Base-by-base conservation (phyloP, 805 yeast genomes). In the Ogataea parapolymorpha region DNA sequence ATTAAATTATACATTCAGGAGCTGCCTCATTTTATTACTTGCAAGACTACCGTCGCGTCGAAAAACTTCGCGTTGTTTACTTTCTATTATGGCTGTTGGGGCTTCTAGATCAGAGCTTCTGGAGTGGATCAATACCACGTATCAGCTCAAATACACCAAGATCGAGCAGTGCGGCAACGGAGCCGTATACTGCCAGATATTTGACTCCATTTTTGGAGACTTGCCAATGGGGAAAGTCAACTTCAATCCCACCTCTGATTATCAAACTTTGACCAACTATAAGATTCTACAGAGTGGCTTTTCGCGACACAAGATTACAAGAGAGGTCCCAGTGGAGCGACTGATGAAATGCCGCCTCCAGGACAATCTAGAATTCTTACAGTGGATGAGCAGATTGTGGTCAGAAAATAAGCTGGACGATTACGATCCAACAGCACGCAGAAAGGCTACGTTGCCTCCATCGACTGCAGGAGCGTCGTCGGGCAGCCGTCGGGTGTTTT, bases 101-200 rank as follows among this genome's bases (percentile, higher is more conserved):
- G 95, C 85, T 54, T 85, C 95, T 6, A 78, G 98, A 53, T 78
- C 82, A 32, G 96, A 88, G 53, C 72, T 93, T 13, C 65, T 93
- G 41, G 75, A 73, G 41, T 93, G 98, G 98, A 71, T 93, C 50
- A 91, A 91, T 56, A 70, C 75, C 31, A 73, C 85, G 3, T 70
- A 88, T 34, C 74, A 74, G 32, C 63, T 89, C 30, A 70, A 79
- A 47, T 77, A 85, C 54, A 70, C 79, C 26, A 87, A 85, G 58
- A 83, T 93, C 2, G 99, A 93, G 59, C 90, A 90, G 62, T 82
- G 96, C 58, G 99, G 99, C 13, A 78, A 85, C 2, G 99, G 99
- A 2, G 96, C 96, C 1, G 91, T 88, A 1, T 91, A 87, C 60
- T 89, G 97, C 62, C 96, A 90, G 66, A 74, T 93, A 28, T 72